Conservation (phyloP, 1,284 basidiomycete species). For the Coriolopsis trogii region DNA sequence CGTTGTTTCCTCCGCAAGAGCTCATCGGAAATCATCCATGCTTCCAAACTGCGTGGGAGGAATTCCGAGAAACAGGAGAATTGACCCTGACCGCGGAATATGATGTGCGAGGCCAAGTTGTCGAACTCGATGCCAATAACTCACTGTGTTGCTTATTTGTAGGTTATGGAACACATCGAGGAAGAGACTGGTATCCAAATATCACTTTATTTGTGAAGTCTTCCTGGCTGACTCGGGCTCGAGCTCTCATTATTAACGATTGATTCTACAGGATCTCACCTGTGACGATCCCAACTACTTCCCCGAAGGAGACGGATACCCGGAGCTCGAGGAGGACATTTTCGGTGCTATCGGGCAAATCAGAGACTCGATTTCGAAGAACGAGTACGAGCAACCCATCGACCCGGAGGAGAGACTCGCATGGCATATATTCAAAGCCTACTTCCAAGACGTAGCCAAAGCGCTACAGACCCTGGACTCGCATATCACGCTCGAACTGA, state of each 20-base stretch:
- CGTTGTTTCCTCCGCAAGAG: constrained; percentile 5
- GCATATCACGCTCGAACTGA: constrained; percentile 1
- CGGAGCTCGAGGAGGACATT: constrained; percentile 5
- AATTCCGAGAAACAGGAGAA: neutral
- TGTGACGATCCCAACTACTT: neutral
- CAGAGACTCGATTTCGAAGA: neutral
- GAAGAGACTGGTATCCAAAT: constrained; percentile 10
- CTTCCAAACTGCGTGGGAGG: constrained; percentile 1
- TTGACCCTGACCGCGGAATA: neutral
- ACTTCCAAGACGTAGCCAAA: neutral
- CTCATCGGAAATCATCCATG: constrained; percentile 2
- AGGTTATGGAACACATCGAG: constrained; percentile 2
- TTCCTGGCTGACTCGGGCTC: too few species aligned
- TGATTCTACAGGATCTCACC: neutral
- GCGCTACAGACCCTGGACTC: neutral
- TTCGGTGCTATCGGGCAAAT: constrained; percentile 3
- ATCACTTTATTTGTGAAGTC: constrained; percentile 10
- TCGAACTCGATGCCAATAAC: neutral
- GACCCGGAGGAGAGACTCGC: neutral
- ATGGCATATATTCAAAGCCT: neutral
- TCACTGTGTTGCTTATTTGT: neutral
- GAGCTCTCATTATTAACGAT: neutral
- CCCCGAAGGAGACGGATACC: constrained; percentile 5
- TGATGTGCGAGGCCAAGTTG: neutral
- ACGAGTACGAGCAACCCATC: neutral